These are phyloP conservation scores for Cydonia oblonga DNA, from an alignment of 331 rosid species.

Conservation along the genomic window DNA sequence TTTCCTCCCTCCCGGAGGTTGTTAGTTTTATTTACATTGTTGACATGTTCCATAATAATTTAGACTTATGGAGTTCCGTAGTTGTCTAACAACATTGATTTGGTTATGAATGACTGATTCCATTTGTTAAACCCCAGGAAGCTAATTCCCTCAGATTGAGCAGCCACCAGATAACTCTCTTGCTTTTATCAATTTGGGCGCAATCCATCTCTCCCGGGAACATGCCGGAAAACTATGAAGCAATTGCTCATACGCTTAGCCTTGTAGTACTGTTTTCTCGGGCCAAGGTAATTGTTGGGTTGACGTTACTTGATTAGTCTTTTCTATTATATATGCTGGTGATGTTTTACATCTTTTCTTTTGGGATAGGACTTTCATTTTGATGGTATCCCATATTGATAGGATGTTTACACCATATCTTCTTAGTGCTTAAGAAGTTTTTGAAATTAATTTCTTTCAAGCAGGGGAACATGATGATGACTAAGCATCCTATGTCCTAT, in stretches of 20 bases:
- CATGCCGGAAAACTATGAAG: constrained; percentile 85
- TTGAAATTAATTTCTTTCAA: background rate
- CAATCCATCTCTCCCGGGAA: constrained; percentile 69
- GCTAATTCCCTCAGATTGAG: constrained; percentile 48
- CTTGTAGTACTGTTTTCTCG: constrained; percentile 67
- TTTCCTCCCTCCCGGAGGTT: background rate
- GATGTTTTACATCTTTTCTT: background rate
- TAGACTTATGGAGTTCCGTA: too few relatives aligned
- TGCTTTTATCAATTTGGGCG: constrained; percentile 77
- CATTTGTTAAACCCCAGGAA: constrained; percentile 37
- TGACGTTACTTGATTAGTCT: constrained; percentile 2
- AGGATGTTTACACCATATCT: background rate
- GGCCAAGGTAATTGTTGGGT: constrained; percentile 52
- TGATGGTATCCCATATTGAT: background rate
- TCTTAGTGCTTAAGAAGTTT: background rate
- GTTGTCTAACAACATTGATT: too few relatives aligned
- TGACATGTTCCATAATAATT: background rate
- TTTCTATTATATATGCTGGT: constrained; percentile 12
- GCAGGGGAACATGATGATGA: background rate
- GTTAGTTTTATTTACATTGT: background rate
- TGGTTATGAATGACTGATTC: background rate
- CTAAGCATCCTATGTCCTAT: background rate
- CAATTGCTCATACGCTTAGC: constrained; percentile 69
- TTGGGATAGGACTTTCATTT: background rate
- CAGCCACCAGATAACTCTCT: constrained; percentile 58